These are phyloP conservation scores for Aspergillus egyptiacus DNA, from an alignment of 495 filamentous ascomycete species.

Conservation along the genomic window DNA sequence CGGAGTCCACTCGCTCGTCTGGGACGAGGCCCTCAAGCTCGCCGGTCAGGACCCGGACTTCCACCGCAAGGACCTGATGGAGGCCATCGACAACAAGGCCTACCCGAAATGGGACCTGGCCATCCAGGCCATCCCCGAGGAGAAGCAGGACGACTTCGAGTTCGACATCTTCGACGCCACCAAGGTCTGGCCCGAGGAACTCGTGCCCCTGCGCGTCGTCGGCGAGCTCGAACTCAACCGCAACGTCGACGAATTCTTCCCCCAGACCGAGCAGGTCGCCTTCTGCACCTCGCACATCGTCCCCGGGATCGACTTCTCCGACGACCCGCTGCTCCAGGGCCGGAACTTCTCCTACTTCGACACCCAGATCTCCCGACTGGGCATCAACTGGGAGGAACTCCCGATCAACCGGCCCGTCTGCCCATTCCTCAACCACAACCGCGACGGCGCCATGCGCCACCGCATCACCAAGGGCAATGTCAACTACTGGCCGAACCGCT, in stretches of 20 bases:
- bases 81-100: constrained; percentile 65
- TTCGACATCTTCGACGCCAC: constrained; percentile 92
- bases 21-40: constrained; percentile 84
- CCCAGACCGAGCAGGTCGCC: constrained; percentile 72
- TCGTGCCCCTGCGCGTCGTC: constrained; percentile 72
- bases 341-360: constrained; percentile 87
- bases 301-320: constrained; percentile 80
- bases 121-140: constrained; percentile 68
- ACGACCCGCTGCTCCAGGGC: constrained; percentile 77
- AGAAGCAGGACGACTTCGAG: constrained; percentile 71
- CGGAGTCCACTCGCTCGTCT: constrained; percentile 78
- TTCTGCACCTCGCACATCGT: constrained; percentile 85
- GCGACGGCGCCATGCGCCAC: constrained; percentile 36
- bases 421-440: constrained; percentile 49
- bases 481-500: constrained; percentile 90
- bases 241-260: constrained; percentile 80
- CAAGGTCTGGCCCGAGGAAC: constrained; percentile 84
- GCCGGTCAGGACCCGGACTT: constrained; percentile 81
- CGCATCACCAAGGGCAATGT: constrained; percentile 61
- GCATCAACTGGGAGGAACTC: constrained; percentile 79
- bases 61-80: constrained; percentile 75
- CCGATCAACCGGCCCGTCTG: constrained; percentile 77
- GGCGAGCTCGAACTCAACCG: constrained; percentile 78
- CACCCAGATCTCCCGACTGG: constrained; percentile 76
- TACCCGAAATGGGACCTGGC: constrained; percentile 81